Percentiles rank a stretch among this genome's conserved stretches.
Evolutionary conservation across 106 monocot species (phyloP).

Genomic region (Dendrobium officinale): DNA sequence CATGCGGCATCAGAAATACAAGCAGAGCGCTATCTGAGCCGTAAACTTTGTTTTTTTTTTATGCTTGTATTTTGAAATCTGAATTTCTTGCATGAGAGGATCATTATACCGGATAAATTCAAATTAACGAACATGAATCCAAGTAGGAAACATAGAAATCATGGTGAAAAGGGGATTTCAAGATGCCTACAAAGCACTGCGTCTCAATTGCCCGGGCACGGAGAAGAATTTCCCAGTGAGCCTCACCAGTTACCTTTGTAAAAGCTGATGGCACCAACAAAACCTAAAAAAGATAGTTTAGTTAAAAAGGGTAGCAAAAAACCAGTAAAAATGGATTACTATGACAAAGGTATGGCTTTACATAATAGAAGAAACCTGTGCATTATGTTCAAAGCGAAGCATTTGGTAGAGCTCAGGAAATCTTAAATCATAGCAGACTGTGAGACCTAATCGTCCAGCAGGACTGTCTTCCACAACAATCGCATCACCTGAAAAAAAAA

Average conservation of each 20-base stretch:
- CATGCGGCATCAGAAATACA: background rate
- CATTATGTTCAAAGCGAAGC: slow-evolving; percentile 70
- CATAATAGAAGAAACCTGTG: slow-evolving; percentile 45
- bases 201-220: slow-evolving; percentile 94
- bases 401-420: slow-evolving; percentile 88
- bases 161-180: too few relatives aligned
- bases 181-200: slow-evolving; percentile 73
- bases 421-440: slow-evolving; percentile 93
- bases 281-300: slow-evolving; percentile 37
- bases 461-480: slow-evolving; percentile 77
- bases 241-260: slow-evolving; percentile 82
- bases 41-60: background rate
- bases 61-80: background rate
- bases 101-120: slow-evolving; percentile 1
- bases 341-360: background rate
- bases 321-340: background rate
- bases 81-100: background rate
- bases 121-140: background rate
- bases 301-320: slow-evolving; percentile 3
- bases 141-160: slow-evolving; percentile 15
- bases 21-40: background rate
- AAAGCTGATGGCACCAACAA: slow-evolving; percentile 92
- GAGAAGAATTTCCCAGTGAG: slow-evolving; percentile 95
- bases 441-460: slow-evolving; percentile 66
- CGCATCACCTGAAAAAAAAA: slow-evolving; percentile 32